Percentiles rank a stretch among this genome's conserved stretches.
Conservation (phyloP, 345 rosid genomes). For the Moricandia arvensis region DNA sequence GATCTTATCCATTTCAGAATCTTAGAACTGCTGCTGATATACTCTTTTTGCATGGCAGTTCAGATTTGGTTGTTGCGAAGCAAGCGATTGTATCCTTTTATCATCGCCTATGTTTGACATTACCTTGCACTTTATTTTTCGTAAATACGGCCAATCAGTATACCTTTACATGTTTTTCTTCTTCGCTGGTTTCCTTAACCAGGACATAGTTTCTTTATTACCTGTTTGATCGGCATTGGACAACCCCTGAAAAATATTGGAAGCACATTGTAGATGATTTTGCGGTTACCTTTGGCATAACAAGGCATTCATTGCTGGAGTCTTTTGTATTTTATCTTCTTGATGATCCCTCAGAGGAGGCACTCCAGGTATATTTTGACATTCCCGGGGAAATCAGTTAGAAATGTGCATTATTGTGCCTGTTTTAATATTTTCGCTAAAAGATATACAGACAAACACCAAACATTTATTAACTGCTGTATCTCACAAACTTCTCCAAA, state of each 20-base stretch:
- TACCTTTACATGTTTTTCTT: neutral
- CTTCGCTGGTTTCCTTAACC: constrained; percentile 53
- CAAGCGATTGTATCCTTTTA: constrained; percentile 95
- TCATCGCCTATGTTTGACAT: neutral
- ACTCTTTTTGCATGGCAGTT: constrained; percentile 80
- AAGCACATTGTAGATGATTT: constrained; percentile 74
- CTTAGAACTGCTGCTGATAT: constrained; percentile 79
- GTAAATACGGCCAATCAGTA: constrained; percentile 7
- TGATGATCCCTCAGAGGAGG: constrained; percentile 74
- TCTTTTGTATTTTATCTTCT: constrained; percentile 87
- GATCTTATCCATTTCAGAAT: constrained; percentile 86
- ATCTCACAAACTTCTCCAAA: constrained; percentile 36
- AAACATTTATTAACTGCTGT: neutral
- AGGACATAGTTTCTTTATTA: constrained; percentile 77
- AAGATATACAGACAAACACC: constrained; percentile 1
- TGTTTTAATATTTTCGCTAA: neutral
- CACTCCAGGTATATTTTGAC: constrained; percentile 60
- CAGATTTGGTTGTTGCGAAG: constrained; percentile 91
- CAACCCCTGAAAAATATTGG: constrained; percentile 69
- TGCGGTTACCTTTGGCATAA: constrained; percentile 69
- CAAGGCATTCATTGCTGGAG: constrained; percentile 76
- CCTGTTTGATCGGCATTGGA: constrained; percentile 90
- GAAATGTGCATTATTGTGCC: constrained; percentile 7
- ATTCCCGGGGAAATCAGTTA: neutral
- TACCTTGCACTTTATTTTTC: constrained; percentile 14